Conservation (phyloP, 2,329 filamentous ascomycete species). For the Emydomyces testavorans region DNA sequence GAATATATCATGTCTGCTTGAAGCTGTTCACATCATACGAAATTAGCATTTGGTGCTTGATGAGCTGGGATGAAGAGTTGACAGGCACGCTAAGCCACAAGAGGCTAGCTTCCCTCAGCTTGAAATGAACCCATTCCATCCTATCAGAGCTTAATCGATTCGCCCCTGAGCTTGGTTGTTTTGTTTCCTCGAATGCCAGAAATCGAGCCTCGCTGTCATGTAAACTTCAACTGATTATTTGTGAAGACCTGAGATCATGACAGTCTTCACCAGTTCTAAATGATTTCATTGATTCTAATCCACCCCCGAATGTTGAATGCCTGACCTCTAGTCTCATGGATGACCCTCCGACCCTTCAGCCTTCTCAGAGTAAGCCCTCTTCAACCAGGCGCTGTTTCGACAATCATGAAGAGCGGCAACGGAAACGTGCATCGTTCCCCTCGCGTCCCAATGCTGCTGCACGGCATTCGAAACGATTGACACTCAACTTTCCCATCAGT, state of each 20-base stretch:
- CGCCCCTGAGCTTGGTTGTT: slow-evolving; percentile 7
- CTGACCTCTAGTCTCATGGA: slow-evolving; percentile 11
- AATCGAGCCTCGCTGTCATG: neutral
- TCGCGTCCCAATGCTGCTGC: slow-evolving; percentile 27
- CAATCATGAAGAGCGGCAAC: slow-evolving; percentile 16
- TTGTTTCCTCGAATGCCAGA: neutral
- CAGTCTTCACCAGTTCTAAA: neutral
- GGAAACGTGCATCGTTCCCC: slow-evolving; percentile 27
- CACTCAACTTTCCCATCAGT: slow-evolving; percentile 39
- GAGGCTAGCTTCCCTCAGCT: neutral
- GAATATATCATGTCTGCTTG: too few species aligned
- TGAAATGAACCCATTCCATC: neutral
- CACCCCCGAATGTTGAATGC: neutral
- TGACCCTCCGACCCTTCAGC: slow-evolving; percentile 3
- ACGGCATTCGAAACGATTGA: slow-evolving; percentile 37
- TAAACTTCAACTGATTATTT: neutral
- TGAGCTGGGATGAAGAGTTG: too few species aligned
- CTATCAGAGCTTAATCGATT: neutral
- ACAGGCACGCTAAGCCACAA: neutral
- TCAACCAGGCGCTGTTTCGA: slow-evolving; percentile 1
- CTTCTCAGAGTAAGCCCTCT: slow-evolving; percentile 5
- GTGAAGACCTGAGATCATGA: neutral
- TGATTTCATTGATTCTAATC: neutral
- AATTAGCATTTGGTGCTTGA: too few species aligned
- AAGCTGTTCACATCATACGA: too few species aligned